phyloP scores from a whole-genome alignment of 2,329 filamentous ascomycete genomes.

The Cladosporium sp. region DNA sequence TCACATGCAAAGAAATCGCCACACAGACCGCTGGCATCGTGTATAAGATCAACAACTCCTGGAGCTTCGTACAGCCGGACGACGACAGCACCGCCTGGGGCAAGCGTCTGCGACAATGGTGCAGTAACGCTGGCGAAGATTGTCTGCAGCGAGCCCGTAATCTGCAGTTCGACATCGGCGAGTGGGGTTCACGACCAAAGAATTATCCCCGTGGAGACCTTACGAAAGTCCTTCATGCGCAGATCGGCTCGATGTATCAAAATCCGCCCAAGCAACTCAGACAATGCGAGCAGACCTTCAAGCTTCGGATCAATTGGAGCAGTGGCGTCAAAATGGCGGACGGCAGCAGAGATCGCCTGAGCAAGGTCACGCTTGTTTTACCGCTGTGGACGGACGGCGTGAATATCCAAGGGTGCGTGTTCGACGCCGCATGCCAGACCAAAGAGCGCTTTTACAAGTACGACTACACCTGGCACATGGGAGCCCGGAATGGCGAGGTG shows the following conservation, averaged over 20 bases:
- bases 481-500: not conserved
- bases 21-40: not conserved
- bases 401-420: not conserved
- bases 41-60: slow-evolving; percentile 2
- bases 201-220: not conserved
- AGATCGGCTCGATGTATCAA: not conserved
- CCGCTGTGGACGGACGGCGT: not conserved
- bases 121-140: not conserved
- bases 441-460: not conserved
- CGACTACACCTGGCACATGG: not conserved
- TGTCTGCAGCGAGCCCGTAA: not conserved
- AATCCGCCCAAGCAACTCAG: not conserved
- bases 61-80: not conserved
- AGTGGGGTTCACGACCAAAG: not conserved
- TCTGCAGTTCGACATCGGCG: not conserved
- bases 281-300: not conserved
- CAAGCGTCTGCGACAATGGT: not conserved
- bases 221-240: not conserved
- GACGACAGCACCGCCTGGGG: not conserved
- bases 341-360: not conserved
- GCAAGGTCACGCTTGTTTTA: not conserved
- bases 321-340: too few relatives aligned
- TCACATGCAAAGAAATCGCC: not conserved
- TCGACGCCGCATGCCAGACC: not conserved
- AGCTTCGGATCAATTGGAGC: not conserved